Conservation (phyloP, 1,284 basidiomycete genomes). For the Fistulinella staudtii region DNA sequence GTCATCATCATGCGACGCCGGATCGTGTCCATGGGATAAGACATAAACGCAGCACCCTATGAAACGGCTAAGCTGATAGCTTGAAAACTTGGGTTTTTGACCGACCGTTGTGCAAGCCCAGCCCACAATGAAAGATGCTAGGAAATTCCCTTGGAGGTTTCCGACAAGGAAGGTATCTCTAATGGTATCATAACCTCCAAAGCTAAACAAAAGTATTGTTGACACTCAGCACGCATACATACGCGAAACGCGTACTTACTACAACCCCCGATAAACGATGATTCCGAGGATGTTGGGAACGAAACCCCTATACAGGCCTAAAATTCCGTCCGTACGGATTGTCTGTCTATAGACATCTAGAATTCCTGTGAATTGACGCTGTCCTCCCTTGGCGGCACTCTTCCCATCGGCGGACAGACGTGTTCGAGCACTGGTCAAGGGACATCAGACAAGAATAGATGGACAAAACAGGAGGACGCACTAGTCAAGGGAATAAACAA, state of each 20-base stretch:
- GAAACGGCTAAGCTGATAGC: neutral
- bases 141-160: slow-evolving; percentile 55
- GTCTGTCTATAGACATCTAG: slow-evolving; percentile 52
- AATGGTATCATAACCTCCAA: slow-evolving; percentile 51
- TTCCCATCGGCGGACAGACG: slow-evolving; percentile 54
- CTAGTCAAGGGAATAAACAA: slow-evolving; percentile 63
- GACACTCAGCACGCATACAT: neutral
- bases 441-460: neutral
- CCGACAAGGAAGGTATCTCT: slow-evolving; percentile 53
- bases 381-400: slow-evolving; percentile 37
- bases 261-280: slow-evolving; percentile 59
- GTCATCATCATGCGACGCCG: slow-evolving; percentile 73
- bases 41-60: slow-evolving; percentile 53
- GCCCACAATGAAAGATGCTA: slow-evolving; percentile 59
- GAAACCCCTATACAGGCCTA: slow-evolving; percentile 60
- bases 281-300: slow-evolving; percentile 61
- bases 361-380: slow-evolving; percentile 45
- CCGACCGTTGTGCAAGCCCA: slow-evolving; percentile 51
- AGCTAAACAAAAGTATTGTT: slow-evolving; percentile 23
- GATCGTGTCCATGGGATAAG: slow-evolving; percentile 68
- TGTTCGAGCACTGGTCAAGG: slow-evolving; percentile 42
- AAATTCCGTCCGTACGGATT: slow-evolving; percentile 47
- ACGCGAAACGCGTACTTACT: slow-evolving; percentile 27
- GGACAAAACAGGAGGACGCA: slow-evolving; percentile 16
- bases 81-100: neutral